Evolutionary conservation across 2,329 filamentous ascomycete species (phyloP), one percentile per base, ranked within the genome.

Genomic region (Botrytis byssoidea): DNA sequence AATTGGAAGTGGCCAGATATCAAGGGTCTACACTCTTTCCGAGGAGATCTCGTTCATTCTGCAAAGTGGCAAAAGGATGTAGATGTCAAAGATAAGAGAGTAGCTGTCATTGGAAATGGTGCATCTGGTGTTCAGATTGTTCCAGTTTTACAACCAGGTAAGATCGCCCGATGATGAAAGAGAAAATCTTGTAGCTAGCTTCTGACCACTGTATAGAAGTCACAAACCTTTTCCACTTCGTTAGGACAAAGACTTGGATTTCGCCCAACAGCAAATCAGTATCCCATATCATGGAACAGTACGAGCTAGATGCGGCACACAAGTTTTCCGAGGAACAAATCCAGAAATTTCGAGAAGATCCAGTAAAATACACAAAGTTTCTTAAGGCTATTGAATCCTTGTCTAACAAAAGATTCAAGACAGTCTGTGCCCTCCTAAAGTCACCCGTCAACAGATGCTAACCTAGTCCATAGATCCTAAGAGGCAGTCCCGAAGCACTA

Each of bases 1-100:
- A 86, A 86, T 20, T 92, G 89, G 89, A 88, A 86, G 74, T 82
- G 91, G 2, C 90, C 90, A 0, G 82, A 88, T 42, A 90, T 90
- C 75, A 85, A 86, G 1, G 89, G 89, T 0, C 84, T 90, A 25
- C 51, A 76, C 44, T 59, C 60, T 44, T 78, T 77, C 71, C 74
- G 86, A 78, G 89, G 89, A 0, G 74, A 84, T 0, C 81, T 91
- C 0, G 83, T 88, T 8, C 89, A 91, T 75, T 86, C 88, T 0
- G 89, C 89, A 0, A 85, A 90, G 75, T 91, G 88, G 89, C 83
- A 88, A 88, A 75, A 74, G 22, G 83, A 82, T 51, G 85, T 84
- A 74, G 83, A 86, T 75, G 85, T 85, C 67, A 79, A 75, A 37
- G 82, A 82, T 71, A 87, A 87, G 78, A 81, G 79, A 69, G 80